Percentiles rank a stretch among this genome's conserved stretches.
These are phyloP conservation scores for Polysphondylium violaceum DNA, from an alignment of 78 protist genomes.

Conservation along the genomic window DNA sequence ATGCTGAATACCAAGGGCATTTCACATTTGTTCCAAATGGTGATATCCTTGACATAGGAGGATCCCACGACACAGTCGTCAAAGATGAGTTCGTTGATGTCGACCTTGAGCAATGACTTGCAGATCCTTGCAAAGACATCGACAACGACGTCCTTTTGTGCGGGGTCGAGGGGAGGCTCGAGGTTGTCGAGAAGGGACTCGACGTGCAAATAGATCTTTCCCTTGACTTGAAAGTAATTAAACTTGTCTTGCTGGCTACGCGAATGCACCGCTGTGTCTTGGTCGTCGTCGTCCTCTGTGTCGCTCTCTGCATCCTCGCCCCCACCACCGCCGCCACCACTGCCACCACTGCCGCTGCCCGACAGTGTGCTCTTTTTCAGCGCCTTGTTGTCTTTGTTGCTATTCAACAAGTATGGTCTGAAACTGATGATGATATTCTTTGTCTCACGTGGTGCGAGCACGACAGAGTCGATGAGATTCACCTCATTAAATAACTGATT, in stretches of 20 bases:
- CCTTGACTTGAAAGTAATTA: constrained; percentile 62
- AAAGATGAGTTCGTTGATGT: constrained; percentile 69
- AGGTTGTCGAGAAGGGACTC: background rate
- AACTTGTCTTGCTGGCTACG: constrained; percentile 1
- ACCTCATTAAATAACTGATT: constrained; percentile 81
- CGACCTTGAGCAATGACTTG: constrained; percentile 52
- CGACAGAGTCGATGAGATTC: constrained; percentile 18
- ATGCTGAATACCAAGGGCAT: constrained; percentile 64
- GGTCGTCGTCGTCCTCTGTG: background rate
- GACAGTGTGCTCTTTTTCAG: background rate
- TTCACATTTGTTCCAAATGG: constrained; percentile 88
- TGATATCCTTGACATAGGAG: constrained; percentile 80
- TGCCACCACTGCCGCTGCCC: background rate
- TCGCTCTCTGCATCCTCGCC: background rate
- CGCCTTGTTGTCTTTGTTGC: background rate
- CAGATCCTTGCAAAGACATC: constrained; percentile 55
- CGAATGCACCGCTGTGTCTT: background rate
- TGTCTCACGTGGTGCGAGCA: constrained; percentile 28
- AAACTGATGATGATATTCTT: constrained; percentile 50
- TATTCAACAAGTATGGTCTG: constrained; percentile 9
- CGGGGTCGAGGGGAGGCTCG: background rate
- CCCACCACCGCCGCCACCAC: background rate
- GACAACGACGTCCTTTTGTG: constrained; percentile 23
- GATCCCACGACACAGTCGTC: constrained; percentile 79
- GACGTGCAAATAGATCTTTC: constrained; percentile 37